Evolutionary conservation across 441 rosid species (phyloP), one percentile per base, ranked within the genome.

Genomic region (Adansonia grandidieri): DNA sequence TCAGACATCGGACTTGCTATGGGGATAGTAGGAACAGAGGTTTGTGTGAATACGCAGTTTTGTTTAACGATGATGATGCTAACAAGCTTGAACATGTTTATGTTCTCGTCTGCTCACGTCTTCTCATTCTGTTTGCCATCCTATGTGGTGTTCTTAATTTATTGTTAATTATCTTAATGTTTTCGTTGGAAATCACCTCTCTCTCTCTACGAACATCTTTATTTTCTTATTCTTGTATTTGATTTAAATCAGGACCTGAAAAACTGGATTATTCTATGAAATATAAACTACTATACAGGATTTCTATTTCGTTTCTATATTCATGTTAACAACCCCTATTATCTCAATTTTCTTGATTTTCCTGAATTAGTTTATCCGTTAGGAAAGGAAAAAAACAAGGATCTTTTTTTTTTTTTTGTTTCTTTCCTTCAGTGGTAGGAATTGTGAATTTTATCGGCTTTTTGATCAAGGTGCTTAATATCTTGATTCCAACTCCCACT

Each of bases 11-110:
- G 96, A 77, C 91, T 91, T 76, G 92, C 96, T 13, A 91, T 91
- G 96, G 93, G 96, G 47, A 87, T 91, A 76, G 91, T 92, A 17
- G 96, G 96, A 82, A 91, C 96, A 57, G 93, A 91, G 93, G 99
- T 93, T 80, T 68, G 87, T 51, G 19, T 74, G 37, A 60, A 20
- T 79, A 76, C 66, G 13, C 13, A 32, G 14, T 19, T 70, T 78
- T 17, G 6, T 54, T 72, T 32, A 22, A 17, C 11, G n/a, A 42
- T 51, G 22, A 50, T 5, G 48, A 47, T 70, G n/a, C 57, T 47
- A 57, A 76, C 66, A 42, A 70, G 45, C 45, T 44, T 28, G 58
- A 77, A 5, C 64, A 6, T 74, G 64, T 48, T 63, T 32, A 1
- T 15, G 20, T 60, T 10, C 11, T 72, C 20, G n/a, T 42, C 51